These are phyloP conservation scores for Apiotrichum gamsii DNA, from an alignment of 1,284 basidiomycete species.

Conservation along the genomic window DNA sequence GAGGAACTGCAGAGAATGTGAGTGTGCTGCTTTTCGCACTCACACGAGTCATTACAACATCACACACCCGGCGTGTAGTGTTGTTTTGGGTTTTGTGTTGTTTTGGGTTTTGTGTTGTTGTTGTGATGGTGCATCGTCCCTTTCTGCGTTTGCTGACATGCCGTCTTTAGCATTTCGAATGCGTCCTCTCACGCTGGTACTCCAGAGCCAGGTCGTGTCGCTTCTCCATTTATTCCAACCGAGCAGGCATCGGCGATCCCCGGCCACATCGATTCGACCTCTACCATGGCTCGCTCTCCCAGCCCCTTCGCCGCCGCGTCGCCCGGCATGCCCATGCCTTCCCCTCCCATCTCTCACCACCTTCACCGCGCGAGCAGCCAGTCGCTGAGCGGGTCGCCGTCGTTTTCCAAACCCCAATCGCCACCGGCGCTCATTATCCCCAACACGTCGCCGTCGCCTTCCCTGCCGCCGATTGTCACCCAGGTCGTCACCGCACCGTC, in stretches of 20 bases:
- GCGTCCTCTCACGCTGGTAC: constrained; percentile 22
- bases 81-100: too few species aligned
- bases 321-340: constrained; percentile 20
- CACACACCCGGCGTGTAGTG: too few species aligned
- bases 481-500: too few species aligned
- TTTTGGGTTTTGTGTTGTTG: too few species aligned
- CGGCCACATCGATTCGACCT: constrained; percentile 11
- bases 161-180: constrained; percentile 24
- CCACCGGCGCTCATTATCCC: constrained; percentile 46
- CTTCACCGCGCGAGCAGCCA: constrained; percentile 14
- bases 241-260: constrained; percentile 8
- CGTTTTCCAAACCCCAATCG: constrained; percentile 43
- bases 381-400: constrained; percentile 29
- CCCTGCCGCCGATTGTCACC: constrained; percentile 14
- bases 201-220: constrained; percentile 7
- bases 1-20: constrained; percentile 39
- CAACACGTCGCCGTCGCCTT: constrained; percentile 30
- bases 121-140: too few species aligned
- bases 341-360: constrained; percentile 15
- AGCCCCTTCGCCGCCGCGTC: constrained; percentile 22
- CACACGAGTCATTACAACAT: too few species aligned
- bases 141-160: too few species aligned
- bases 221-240: constrained; percentile 11
- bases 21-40: constrained; percentile 13
- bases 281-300: constrained; percentile 20